Percentiles rank a stretch among this genome's conserved stretches.
phyloP scores from a whole-genome alignment of 2,329 filamentous ascomycete species.

The Neofusicoccum kwambonambiense region DNA sequence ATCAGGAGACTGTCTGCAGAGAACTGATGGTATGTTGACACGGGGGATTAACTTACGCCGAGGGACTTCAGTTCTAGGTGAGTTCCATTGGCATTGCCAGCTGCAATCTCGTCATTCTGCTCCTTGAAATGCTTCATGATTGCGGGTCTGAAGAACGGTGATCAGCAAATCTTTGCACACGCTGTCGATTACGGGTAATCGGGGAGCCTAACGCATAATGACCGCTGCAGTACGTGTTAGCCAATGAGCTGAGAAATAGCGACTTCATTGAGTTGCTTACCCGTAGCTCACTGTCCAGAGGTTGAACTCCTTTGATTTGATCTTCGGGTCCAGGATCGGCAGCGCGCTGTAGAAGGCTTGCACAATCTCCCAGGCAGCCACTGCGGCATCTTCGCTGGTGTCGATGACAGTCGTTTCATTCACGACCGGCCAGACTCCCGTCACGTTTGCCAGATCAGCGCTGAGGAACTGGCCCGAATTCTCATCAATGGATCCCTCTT shows the following conservation, averaged over 20 bases:
- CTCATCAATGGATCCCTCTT: background rate
- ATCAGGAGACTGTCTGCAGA: too few relatives aligned
- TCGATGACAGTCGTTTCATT: conserved; percentile 44
- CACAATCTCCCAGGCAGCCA: conserved; percentile 37
- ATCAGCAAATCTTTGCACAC: background rate
- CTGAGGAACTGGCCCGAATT: background rate
- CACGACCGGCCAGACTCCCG: conserved; percentile 20
- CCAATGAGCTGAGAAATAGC: background rate
- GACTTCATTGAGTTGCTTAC: conserved; percentile 20
- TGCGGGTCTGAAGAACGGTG: conserved; percentile 44
- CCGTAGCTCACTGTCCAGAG: conserved; percentile 54
- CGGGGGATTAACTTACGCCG: conserved; percentile 43
- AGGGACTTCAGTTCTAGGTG: conserved; percentile 54
- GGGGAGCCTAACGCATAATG: conserved; percentile 43
- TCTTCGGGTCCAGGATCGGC: conserved; percentile 48
- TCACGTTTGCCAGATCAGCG: conserved; percentile 35
- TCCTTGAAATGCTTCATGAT: conserved; percentile 59
- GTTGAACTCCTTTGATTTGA: conserved; percentile 55
- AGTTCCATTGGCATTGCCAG: conserved; percentile 48
- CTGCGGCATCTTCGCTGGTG: conserved; percentile 35
- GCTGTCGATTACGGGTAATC: fast-evolving
- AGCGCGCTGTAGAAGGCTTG: conserved; percentile 36
- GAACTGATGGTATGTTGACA: too few relatives aligned
- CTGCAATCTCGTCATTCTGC: conserved; percentile 53
- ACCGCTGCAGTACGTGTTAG: conserved; percentile 31